Evolutionary conservation across 2,329 filamentous ascomycete species (phyloP).

Genomic region (Calonectria henricotiae): DNA sequence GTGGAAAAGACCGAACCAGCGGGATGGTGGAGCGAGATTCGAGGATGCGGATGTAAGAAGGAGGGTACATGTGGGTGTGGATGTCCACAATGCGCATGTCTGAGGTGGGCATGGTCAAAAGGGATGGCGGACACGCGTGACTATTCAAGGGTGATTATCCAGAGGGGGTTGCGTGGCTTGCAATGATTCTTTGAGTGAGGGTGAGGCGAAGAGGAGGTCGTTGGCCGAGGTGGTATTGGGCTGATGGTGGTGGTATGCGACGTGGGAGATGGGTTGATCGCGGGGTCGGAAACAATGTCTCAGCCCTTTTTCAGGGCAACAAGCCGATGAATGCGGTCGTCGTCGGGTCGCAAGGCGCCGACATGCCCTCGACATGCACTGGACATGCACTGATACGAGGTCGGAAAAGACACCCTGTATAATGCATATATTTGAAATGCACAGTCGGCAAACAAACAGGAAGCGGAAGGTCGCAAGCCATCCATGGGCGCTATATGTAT

Average conservation of each 20-base stretch:
- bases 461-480: slow-evolving; percentile 24
- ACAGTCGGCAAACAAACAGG: neutral
- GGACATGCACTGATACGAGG: neutral
- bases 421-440: neutral
- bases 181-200: neutral
- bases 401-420: slow-evolving; percentile 9
- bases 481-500: too few relatives aligned
- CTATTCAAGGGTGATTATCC: neutral
- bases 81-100: slow-evolving; percentile 72
- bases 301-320: slow-evolving; percentile 1
- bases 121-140: slow-evolving; percentile 9
- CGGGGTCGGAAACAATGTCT: slow-evolving; percentile 15
- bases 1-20: slow-evolving; percentile 78
- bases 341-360: slow-evolving; percentile 17
- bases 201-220: neutral
- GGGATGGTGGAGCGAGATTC: slow-evolving; percentile 76
- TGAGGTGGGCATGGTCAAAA: slow-evolving; percentile 56
- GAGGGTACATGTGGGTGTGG: slow-evolving; percentile 81
- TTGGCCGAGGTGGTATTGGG: slow-evolving; percentile 1
- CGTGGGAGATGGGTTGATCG: slow-evolving; percentile 7
- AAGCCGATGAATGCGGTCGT: neutral
- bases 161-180: neutral
- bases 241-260: neutral
- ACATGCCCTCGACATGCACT: neutral
- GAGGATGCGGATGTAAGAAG: slow-evolving; percentile 75